phyloP scores from a whole-genome alignment of 2,329 filamentous ascomycete species.

The Nannizziopsis barbatae region DNA sequence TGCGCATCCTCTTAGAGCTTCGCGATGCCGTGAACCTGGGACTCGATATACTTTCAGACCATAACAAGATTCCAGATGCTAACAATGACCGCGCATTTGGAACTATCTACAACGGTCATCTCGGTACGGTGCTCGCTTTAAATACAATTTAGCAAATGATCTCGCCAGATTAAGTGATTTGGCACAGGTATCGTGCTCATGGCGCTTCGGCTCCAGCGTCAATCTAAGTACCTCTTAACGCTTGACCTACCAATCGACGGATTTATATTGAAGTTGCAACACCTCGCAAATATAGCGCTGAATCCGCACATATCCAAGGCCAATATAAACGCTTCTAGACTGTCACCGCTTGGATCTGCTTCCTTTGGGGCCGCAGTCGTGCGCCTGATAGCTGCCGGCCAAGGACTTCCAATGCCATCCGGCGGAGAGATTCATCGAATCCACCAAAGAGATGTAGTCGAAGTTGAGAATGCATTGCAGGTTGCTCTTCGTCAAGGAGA shows the following conservation, averaged over 20 bases:
- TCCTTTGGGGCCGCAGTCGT: constrained; percentile 23
- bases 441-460: constrained; percentile 21
- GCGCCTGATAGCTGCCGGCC: constrained; percentile 20
- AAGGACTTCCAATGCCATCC: constrained; percentile 4
- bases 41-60: constrained; percentile 20
- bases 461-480: constrained; percentile 23
- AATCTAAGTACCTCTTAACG: constrained; percentile 21
- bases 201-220: constrained; percentile 30
- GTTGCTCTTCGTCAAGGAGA: constrained; percentile 24
- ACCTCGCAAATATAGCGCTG: constrained; percentile 21
- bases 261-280: constrained; percentile 20
- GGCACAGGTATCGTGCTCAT: constrained; percentile 28
- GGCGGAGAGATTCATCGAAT: constrained; percentile 15
- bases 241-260: constrained; percentile 1
- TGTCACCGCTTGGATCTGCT: constrained; percentile 28
- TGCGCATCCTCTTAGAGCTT: constrained; percentile 21
- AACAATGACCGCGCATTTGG: constrained; percentile 19
- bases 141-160: not conserved
- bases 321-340: constrained; percentile 12
- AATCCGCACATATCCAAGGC: constrained; percentile 15
- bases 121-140: constrained; percentile 20
- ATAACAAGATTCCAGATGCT: constrained; percentile 18
- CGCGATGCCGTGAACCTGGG: constrained; percentile 23
- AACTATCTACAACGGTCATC: constrained; percentile 24
- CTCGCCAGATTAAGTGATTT: not conserved